These are phyloP conservation scores for Brettanomyces bruxellensis DNA, from an alignment of 805 yeast species.

Conservation along the genomic window DNA sequence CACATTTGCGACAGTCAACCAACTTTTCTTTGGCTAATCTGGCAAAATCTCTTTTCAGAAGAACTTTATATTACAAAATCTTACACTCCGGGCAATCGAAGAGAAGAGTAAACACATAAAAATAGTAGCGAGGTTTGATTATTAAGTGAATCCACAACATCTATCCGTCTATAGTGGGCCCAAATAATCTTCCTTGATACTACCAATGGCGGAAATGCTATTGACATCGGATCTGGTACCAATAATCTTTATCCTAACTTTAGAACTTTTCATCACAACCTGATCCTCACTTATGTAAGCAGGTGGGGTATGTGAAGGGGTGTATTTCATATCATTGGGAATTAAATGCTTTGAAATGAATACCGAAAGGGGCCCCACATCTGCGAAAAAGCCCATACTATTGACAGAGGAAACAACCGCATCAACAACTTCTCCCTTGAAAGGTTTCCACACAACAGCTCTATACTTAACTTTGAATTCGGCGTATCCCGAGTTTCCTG, in stretches of 20 bases:
- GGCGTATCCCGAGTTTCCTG: slow-evolving; percentile 81
- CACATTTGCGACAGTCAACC: too few species aligned
- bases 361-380: slow-evolving; percentile 93
- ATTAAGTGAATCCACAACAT: too few species aligned
- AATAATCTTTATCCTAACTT: slow-evolving; percentile 89
- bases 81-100: too few species aligned
- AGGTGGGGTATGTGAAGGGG: slow-evolving; percentile 97
- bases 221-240: slow-evolving; percentile 98
- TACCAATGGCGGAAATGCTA: slow-evolving; percentile 94
- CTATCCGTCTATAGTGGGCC: slow-evolving; percentile 51
- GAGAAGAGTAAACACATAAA: too few species aligned
- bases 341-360: slow-evolving; percentile 92
- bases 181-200: slow-evolving; percentile 94
- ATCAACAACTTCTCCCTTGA: slow-evolving; percentile 97
- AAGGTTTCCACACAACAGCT: slow-evolving; percentile 97
- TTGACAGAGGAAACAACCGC: slow-evolving; percentile 91
- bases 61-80: too few species aligned
- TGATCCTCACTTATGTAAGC: slow-evolving; percentile 94
- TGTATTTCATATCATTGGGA: slow-evolving; percentile 88
- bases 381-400: slow-evolving; percentile 94
- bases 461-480: slow-evolving; percentile 93
- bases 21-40: too few species aligned
- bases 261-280: slow-evolving; percentile 86
- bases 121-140: too few species aligned
- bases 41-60: too few species aligned